phyloP scores from a whole-genome alignment of 202 grass and related monocot species.

The Tripidium arundinaceum region DNA sequence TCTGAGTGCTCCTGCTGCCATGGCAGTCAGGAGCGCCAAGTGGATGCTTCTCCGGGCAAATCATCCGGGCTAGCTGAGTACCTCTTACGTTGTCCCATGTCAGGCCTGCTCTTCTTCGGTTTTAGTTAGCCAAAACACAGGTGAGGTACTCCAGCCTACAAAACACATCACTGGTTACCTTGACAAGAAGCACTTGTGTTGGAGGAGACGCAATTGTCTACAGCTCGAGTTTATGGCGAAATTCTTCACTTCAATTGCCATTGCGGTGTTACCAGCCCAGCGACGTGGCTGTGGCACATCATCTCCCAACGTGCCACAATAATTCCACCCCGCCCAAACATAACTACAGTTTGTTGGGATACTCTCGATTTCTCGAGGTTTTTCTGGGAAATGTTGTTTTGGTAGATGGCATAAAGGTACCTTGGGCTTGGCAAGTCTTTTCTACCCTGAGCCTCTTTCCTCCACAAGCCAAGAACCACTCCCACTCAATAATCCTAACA shows the following conservation, averaged over 20 bases:
- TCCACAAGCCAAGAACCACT: neutral
- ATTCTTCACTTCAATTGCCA: neutral
- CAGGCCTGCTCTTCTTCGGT: slow-evolving; percentile 11
- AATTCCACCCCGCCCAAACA: no score
- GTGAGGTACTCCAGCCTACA: no score
- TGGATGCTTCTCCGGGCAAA: slow-evolving; percentile 13
- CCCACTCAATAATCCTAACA: neutral
- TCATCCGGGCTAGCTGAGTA: slow-evolving; percentile 35
- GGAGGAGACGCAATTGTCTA: neutral
- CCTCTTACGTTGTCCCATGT: slow-evolving; percentile 26
- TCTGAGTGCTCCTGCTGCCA: no score
- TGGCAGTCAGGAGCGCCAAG: no score
- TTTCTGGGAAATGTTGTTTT: neutral
- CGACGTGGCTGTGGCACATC: no score
- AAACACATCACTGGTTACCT: no score
- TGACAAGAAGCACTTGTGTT: neutral
- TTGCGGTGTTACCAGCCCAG: neutral
- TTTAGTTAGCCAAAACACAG: neutral
- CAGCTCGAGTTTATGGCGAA: no score
- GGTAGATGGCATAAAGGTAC: neutral
- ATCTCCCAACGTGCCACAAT: no score
- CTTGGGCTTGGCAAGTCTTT: neutral
- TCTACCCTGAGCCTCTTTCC: slow-evolving; percentile 11
- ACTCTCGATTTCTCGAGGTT: no score
- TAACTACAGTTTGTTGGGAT: no score